A percentile compares a stretch with the other conserved stretches of the same genome.
These are phyloP conservation scores for Pyrenochaeta sp. DNA, from an alignment of 2,329 filamentous ascomycete genomes.

Conservation along the genomic window DNA sequence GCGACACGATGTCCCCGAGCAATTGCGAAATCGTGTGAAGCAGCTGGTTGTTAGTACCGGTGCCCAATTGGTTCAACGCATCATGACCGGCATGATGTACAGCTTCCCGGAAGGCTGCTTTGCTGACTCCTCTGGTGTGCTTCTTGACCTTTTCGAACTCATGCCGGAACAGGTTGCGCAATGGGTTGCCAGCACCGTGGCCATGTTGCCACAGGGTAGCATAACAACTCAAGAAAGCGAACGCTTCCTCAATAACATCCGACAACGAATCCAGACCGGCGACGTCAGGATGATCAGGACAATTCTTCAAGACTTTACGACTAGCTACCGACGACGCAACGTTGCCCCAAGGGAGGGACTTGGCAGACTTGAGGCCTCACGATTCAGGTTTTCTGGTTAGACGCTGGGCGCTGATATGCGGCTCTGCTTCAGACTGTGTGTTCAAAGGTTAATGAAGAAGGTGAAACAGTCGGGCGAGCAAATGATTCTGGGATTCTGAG, in stretches of 20 bases:
- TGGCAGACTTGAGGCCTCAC: slow-evolving; percentile 83
- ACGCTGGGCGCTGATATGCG: slow-evolving; percentile 15
- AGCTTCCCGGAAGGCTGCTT: slow-evolving; percentile 97
- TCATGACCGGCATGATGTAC: slow-evolving; percentile 99
- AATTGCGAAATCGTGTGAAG: slow-evolving; percentile 77
- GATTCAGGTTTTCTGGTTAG: slow-evolving; percentile 76
- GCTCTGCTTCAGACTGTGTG: not conserved
- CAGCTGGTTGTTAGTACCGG: slow-evolving; percentile 75
- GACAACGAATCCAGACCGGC: slow-evolving; percentile 74
- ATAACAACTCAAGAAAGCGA: slow-evolving; percentile 81
- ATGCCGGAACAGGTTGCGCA: slow-evolving; percentile 78
- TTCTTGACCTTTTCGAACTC: slow-evolving; percentile 88
- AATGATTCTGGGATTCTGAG: not conserved
- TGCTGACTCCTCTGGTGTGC: slow-evolving; percentile 89
- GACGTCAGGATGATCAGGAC: slow-evolving; percentile 82
- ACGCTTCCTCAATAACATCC: slow-evolving; percentile 80
- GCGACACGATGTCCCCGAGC: slow-evolving; percentile 68
- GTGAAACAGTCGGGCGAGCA: not conserved
- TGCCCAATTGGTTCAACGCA: slow-evolving; percentile 81
- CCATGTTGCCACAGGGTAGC: slow-evolving; percentile 78
- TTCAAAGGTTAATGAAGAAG: not conserved
- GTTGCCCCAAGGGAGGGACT: slow-evolving; percentile 94
- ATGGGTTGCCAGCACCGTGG: slow-evolving; percentile 86
- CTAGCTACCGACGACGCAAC: slow-evolving; percentile 89
- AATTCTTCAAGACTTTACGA: slow-evolving; percentile 95